phyloP scores from a whole-genome alignment of 2,329 filamentous ascomycete genomes.

The Ceratocystis albifundus region DNA sequence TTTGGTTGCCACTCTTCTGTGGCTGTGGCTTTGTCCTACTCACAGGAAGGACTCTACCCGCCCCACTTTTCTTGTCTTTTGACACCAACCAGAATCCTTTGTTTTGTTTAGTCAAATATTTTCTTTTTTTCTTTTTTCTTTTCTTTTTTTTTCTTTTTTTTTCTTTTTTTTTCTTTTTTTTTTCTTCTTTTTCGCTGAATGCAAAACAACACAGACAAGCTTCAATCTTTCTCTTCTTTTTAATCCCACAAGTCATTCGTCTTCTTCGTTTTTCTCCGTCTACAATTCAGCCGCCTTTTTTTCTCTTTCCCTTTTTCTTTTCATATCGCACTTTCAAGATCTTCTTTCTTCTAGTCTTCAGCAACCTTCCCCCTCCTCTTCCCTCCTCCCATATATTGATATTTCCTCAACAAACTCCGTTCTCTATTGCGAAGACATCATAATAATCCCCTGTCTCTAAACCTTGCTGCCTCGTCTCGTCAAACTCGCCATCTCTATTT shows the following conservation, averaged over 20 bases:
- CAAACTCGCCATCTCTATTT: neutral
- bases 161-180: neutral
- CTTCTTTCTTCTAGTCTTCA: neutral
- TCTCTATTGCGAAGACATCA: neutral
- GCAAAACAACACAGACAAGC: no score
- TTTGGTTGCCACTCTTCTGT: neutral
- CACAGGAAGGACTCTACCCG: neutral
- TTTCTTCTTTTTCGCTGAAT: neutral
- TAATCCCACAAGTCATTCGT: neutral
- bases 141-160: neutral
- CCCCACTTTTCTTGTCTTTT: constrained; percentile 10
- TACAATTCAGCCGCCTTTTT: neutral
- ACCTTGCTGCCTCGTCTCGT: neutral
- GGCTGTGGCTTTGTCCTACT: constrained; percentile 13
- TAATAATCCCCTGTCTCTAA: neutral
- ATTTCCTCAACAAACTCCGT: neutral
- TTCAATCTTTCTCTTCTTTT: no score
- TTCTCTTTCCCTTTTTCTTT: neutral
- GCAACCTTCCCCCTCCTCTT: no score
- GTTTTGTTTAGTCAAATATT: neutral
- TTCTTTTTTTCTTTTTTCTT: neutral
- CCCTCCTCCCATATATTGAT: neutral
- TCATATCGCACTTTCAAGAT: neutral
- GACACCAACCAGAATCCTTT: constrained; percentile 11
- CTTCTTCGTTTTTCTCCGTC: constrained; percentile 13